Percentiles rank a stretch among this genome's conserved stretches.
Evolutionary conservation across 345 rosid genomes (phyloP).

Genomic region (Firmiana major): DNA sequence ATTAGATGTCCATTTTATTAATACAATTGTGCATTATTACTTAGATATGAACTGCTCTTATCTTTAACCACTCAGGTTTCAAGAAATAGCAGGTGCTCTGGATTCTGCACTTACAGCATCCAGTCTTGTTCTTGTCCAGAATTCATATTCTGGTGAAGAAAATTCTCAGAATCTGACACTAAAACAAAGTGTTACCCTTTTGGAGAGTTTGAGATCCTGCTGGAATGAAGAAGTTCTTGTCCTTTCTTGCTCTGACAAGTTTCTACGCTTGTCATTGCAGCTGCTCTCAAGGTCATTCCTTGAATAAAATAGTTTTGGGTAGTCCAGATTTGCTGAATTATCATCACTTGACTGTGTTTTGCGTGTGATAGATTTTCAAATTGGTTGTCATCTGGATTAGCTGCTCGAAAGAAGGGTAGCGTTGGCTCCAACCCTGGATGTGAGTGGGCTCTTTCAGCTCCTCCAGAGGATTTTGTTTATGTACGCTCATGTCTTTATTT

Average conservation of each 20-base stretch:
- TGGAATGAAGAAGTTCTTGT: constrained; percentile 96
- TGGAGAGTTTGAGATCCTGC: constrained; percentile 82
- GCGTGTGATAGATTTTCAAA: constrained; percentile 54
- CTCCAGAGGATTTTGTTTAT: constrained; percentile 74
- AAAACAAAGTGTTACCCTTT: constrained; percentile 71
- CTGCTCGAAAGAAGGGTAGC: constrained; percentile 54
- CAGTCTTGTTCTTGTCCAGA: constrained; percentile 62
- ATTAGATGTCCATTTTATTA: constrained; percentile 7
- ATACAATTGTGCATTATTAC: neutral
- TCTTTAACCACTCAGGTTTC: constrained; percentile 63
- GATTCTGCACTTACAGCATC: constrained; percentile 71
- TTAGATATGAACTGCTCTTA: constrained; percentile 6
- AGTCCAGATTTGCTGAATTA: constrained; percentile 1
- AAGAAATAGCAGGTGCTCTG: constrained; percentile 93
- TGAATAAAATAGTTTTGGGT: constrained; percentile 8
- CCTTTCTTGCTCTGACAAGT: constrained; percentile 87
- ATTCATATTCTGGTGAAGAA: constrained; percentile 39
- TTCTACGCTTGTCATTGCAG: constrained; percentile 95
- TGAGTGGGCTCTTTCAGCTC: constrained; percentile 87
- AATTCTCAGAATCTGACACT: constrained; percentile 44
- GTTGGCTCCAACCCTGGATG: constrained; percentile 56
- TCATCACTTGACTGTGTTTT: constrained; percentile 6
- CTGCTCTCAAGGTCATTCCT: constrained; percentile 72
- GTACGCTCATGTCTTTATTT: constrained; percentile 41
- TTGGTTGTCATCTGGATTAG: constrained; percentile 86